These are phyloP conservation scores for Scheffersomyces stambukii DNA, from an alignment of 1,139 yeast genomes.

Conservation along the genomic window DNA sequence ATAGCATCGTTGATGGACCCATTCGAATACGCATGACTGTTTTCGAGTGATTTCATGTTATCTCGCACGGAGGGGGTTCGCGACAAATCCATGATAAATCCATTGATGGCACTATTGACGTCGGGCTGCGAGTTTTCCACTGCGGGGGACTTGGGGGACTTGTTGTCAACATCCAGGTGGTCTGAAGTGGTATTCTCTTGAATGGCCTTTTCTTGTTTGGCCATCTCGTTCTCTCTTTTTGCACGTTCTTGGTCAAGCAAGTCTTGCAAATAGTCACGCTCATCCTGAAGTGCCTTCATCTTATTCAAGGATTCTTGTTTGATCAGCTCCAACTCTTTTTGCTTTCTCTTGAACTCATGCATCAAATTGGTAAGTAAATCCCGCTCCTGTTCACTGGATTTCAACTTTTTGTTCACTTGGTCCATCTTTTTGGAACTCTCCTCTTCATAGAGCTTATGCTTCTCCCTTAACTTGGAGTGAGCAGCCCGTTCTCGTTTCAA, in stretches of 20 bases:
- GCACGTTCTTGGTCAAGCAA: background rate
- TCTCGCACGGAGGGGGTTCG: constrained; percentile 11
- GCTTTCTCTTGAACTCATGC: constrained; percentile 37
- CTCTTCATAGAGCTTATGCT: constrained; percentile 16
- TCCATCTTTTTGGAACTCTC: constrained; percentile 16
- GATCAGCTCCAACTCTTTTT: constrained; percentile 3
- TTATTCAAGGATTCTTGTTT: constrained; percentile 2
- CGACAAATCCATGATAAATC: constrained; percentile 10
- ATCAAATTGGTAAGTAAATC: constrained; percentile 21
- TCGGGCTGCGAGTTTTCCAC: constrained; percentile 2
- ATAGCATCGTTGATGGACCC: constrained; percentile 6
- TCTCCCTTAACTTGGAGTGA: constrained; percentile 18
- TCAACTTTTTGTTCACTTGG: constrained; percentile 16
- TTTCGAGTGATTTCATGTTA: constrained; percentile 7
- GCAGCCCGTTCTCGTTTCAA: constrained; percentile 16
- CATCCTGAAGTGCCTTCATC: constrained; percentile 2
- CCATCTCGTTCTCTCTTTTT: constrained; percentile 1
- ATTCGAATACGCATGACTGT: constrained; percentile 1
- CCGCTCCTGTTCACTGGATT: constrained; percentile 15
- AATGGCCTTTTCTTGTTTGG: background rate
- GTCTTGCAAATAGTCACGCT: constrained; percentile 2
- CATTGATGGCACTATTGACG: constrained; percentile 10
- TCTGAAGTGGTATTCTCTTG: background rate
- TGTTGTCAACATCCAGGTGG: too few species aligned
- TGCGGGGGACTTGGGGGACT: background rate